These are phyloP conservation scores for Gossypium bickii DNA, from an alignment of 345 rosid species.

Conservation along the genomic window DNA sequence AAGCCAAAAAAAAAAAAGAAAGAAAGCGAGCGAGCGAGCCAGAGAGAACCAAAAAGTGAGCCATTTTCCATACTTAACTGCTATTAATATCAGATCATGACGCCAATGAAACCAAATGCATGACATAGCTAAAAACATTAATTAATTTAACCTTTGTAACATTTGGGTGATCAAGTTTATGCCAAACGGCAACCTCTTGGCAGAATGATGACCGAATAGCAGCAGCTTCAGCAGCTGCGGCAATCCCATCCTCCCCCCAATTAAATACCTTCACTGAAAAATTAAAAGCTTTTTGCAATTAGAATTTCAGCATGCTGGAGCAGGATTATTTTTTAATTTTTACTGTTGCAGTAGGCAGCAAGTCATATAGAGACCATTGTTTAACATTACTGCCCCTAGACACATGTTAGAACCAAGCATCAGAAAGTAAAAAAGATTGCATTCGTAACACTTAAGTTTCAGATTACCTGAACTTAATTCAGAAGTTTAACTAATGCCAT, in stretches of 20 bases:
- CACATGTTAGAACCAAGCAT: not conserved
- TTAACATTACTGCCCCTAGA: not conserved
- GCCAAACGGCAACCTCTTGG: constrained; percentile 89
- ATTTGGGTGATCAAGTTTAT: constrained; percentile 79
- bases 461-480: not conserved
- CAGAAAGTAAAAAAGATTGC: not conserved
- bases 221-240: too few species aligned
- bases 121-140: not conserved
- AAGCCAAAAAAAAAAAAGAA: not conserved
- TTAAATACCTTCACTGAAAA: constrained; percentile 59
- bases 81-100: not conserved
- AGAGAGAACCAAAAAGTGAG: not conserved
- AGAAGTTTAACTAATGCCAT: not conserved
- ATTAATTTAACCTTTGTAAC: constrained; percentile 53
- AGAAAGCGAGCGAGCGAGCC: too few species aligned
- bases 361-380: not conserved
- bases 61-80: not conserved
- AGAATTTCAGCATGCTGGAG: not conserved
- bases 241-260: constrained; percentile 66
- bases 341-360: not conserved
- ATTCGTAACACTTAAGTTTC: not conserved
- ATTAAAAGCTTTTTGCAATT: constrained; percentile 8
- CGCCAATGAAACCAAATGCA: not conserved
- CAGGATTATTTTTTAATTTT: not conserved
- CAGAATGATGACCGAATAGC: constrained; percentile 55